Conservation (phyloP, 257 asterid species). For the Vinca minor region DNA sequence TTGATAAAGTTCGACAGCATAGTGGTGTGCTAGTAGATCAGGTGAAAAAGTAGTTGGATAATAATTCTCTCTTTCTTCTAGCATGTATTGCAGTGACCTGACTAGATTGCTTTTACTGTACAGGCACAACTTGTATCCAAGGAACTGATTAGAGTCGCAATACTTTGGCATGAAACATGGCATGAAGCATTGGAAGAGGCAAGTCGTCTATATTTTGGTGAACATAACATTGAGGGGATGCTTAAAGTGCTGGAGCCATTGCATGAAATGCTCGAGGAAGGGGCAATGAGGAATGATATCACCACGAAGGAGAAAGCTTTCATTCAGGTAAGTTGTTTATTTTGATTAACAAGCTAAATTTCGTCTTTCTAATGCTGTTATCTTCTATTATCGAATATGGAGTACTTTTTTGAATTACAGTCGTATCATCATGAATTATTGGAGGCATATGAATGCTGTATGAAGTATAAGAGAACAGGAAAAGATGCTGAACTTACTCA, state of each 20-base stretch:
- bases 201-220: slow-evolving; percentile 96
- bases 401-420: slow-evolving; percentile 29
- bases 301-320: slow-evolving; percentile 84
- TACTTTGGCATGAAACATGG: slow-evolving; percentile 99
- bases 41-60: slow-evolving; percentile 39
- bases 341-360: background rate
- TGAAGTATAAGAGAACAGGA: slow-evolving; percentile 71
- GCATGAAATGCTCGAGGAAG: slow-evolving; percentile 94
- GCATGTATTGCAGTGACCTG: slow-evolving; percentile 22
- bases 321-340: slow-evolving; percentile 59
- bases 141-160: slow-evolving; percentile 96
- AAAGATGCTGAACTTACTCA: slow-evolving; percentile 95
- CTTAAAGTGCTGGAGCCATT: slow-evolving; percentile 83
- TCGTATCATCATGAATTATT: slow-evolving; percentile 73
- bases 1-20: slow-evolving; percentile 90
- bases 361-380: background rate
- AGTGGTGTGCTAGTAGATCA: slow-evolving; percentile 94
- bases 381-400: background rate
- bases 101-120: slow-evolving; percentile 23
- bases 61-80: background rate
- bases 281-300: slow-evolving; percentile 70
- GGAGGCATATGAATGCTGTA: slow-evolving; percentile 93
- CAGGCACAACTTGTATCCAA: slow-evolving; percentile 98
- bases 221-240: slow-evolving; percentile 96
- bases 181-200: slow-evolving; percentile 99